A percentile compares a stretch with the other conserved stretches of the same genome.
Evolutionary conservation across 129 eudicot genomes (phyloP).

Genomic region (Flaveria robusta): DNA sequence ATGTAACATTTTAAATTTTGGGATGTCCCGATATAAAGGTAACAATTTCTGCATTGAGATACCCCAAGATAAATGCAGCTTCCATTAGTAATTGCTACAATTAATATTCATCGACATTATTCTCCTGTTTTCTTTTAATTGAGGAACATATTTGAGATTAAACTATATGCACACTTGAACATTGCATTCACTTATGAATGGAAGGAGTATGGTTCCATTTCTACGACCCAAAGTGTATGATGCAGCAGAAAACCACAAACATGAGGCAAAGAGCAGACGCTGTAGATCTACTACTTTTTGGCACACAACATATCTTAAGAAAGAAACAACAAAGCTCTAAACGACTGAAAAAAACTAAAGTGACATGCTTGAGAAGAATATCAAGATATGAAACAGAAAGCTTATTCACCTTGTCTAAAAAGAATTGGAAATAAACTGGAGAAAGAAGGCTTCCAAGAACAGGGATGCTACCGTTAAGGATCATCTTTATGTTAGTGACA

Average conservation of each 20-base stretch:
- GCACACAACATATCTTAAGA: not conserved
- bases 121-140: constrained; percentile 9
- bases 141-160: constrained; percentile 2
- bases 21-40: too few relatives aligned
- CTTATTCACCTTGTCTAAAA: constrained; percentile 79
- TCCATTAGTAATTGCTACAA: constrained; percentile 6
- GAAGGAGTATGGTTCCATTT: constrained; percentile 17
- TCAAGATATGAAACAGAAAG: constrained; percentile 13
- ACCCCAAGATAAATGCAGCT: constrained; percentile 21
- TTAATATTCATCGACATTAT: not conserved
- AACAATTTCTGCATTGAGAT: too few relatives aligned
- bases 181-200: not conserved
- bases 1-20: constrained; percentile 4
- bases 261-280: constrained; percentile 8
- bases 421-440: constrained; percentile 88
- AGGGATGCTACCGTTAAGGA: constrained; percentile 80
- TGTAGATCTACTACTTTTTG: not conserved
- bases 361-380: constrained; percentile 17
- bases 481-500: constrained; percentile 81
- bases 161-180: constrained; percentile 8
- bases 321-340: not conserved
- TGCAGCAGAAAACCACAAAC: not conserved
- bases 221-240: constrained; percentile 14
- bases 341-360: not conserved
- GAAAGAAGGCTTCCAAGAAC: constrained; percentile 88